These are phyloP conservation scores for Podila minutissima DNA, from an alignment of 192 early-diverging fungal genomes.

Conservation along the genomic window DNA sequence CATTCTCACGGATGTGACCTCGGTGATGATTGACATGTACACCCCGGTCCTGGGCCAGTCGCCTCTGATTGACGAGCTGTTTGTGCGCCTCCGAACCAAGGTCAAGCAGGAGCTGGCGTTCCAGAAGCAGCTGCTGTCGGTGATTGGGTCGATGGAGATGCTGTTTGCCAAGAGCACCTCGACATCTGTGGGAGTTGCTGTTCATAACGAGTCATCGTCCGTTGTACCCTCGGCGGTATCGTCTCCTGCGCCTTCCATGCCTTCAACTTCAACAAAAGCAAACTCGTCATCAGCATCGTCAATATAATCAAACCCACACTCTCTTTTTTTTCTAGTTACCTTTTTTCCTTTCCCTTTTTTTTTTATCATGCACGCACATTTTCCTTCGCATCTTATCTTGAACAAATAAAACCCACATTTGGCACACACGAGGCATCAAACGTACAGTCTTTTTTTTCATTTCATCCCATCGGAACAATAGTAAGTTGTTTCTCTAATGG, in stretches of 20 bases:
- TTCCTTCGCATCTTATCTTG: no score
- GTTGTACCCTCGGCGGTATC: neutral
- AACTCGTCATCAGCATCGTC: neutral
- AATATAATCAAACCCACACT: neutral
- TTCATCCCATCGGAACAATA: no score
- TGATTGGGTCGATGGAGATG: constrained; percentile 88
- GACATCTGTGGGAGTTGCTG: constrained; percentile 34
- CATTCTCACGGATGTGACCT: constrained; percentile 82
- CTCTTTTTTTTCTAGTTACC: neutral
- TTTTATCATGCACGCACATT: neutral
- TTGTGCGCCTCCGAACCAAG: constrained; percentile 74
- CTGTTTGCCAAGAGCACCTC: constrained; percentile 68
- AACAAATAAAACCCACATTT: no score
- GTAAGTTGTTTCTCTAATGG: no score
- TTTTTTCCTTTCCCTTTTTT: neutral
- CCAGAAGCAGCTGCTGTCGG: constrained; percentile 81
- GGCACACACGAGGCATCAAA: no score
- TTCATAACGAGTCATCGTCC: constrained; percentile 29
- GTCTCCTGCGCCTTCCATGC: constrained; percentile 1
- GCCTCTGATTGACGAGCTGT: constrained; percentile 79
- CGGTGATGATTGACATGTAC: constrained; percentile 88
- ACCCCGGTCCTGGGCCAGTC: constrained; percentile 82
- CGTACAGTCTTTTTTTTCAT: no score
- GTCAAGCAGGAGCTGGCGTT: constrained; percentile 80
- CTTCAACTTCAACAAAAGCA: constrained; percentile 9